Base-by-base conservation (phyloP, 495 filamentous ascomycete genomes). In the Aspergillus olivimuriae region DNA sequence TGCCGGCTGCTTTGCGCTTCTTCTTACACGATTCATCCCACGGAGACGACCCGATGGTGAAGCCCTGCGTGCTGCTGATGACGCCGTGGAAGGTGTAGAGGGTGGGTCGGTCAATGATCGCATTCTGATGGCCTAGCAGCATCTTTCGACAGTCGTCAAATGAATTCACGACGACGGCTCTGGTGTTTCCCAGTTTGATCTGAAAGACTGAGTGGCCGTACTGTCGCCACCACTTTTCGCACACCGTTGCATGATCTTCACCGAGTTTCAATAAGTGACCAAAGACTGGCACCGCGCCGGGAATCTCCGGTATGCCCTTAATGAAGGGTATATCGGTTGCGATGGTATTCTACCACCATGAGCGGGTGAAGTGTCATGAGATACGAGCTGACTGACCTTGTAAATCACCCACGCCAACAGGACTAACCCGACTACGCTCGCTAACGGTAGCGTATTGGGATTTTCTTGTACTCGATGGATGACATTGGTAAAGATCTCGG, bases 221-320 rank as follows among this genome's bases (percentile, higher is more conserved):
- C 47, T 77, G 48, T 1, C 67, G 60, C 71, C 69, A 75, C 74
- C 75, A 78, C 36, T 58, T 50, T 41, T 77, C 73, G 22, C 70
- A 77, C 1, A 71, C 61, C 0, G 58, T 74, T 10, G 77, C 76
- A 53, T 81, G 76, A 37, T 78, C 72, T 3, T 73, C 72, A 8
- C 77, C 76, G 6, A 79, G 70, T 30, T 68, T 53, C n/a, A 74
- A 60, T 0, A 81, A 64, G 56, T 80, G 73, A 1, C 76, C 75
- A 31, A 70, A 61, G 23, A 78, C 52, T 1, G 75, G 75, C 5
- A 72, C 37, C 4, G 68, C 66, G 4, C 69, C 68, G 4, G 75
- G 76, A 15, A 77, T 72, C 36, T 77, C 73, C 10, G 71, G 72
- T 0, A 80, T 37, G 17, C 70, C 70, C 32, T 61, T 61, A 51